A percentile compares a stretch with the other conserved stretches of the same genome.
Evolutionary conservation across 2,329 filamentous ascomycete species (phyloP).

Genomic region (Cercospora berteroae): DNA sequence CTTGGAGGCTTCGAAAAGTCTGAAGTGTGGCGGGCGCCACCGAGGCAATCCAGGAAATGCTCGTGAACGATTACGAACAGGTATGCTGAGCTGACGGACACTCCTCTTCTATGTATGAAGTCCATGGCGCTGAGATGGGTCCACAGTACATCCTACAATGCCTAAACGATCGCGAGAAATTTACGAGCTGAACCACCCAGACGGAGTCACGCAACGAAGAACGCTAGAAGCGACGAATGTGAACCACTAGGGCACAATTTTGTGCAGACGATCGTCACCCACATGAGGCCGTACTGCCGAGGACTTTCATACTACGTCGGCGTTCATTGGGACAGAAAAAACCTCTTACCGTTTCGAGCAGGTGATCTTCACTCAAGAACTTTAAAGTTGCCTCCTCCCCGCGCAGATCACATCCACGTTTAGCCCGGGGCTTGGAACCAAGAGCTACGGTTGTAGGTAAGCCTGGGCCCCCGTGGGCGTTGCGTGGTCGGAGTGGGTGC

Average conservation of each 20-base stretch:
- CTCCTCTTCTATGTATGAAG: neutral
- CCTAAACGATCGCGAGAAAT: neutral
- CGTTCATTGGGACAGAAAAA: neutral
- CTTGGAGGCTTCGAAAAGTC: neutral
- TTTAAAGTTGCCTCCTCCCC: neutral
- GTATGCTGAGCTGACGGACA: neutral
- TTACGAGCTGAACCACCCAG: neutral
- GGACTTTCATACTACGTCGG: neutral
- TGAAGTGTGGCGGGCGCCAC: neutral
- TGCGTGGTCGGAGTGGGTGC: neutral
- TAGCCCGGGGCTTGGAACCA: neutral
- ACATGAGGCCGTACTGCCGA: neutral
- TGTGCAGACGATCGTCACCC: conserved; percentile 1
- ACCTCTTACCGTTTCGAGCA: neutral
- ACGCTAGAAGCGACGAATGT: neutral
- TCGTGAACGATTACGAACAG: neutral
- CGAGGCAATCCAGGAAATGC: neutral
- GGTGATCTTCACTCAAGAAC: neutral
- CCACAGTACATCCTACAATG: neutral
- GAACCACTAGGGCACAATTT: neutral
- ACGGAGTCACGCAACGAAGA: neutral
- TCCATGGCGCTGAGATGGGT: neutral
- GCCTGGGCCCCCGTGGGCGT: neutral
- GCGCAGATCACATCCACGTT: conserved; percentile 1
- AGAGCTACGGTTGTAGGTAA: neutral